Percentiles rank a stretch among this genome's conserved stretches.
These are phyloP conservation scores for Geotrichum cucujoidarum DNA, from an alignment of 1,139 yeast species.

Conservation along the genomic window DNA sequence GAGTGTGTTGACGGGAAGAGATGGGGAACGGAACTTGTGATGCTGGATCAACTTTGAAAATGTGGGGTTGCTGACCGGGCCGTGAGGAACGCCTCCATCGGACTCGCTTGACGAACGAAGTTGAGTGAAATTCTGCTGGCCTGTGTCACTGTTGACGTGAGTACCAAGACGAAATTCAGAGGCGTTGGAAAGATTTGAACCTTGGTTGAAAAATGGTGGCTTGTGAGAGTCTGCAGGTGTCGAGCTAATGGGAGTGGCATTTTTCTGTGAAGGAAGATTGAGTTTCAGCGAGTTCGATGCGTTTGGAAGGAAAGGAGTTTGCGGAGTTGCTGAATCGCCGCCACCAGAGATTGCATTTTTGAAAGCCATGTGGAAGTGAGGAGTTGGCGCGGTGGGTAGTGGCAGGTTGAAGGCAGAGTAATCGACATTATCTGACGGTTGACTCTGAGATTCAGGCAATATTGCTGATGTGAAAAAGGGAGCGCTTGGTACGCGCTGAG, in stretches of 20 bases:
- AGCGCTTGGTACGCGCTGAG: conserved; percentile 3
- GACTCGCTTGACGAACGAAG: background rate
- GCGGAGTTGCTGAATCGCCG: too few relatives aligned
- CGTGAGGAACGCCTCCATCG: background rate
- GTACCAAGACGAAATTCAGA: too few relatives aligned
- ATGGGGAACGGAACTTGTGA: conserved; percentile 24
- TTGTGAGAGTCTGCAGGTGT: too few relatives aligned
- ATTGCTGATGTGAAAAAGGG: conserved; percentile 4
- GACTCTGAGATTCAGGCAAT: background rate
- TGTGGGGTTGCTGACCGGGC: background rate
- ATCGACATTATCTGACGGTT: background rate
- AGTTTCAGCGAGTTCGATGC: background rate
- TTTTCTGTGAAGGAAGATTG: background rate
- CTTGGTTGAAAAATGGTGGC: background rate
- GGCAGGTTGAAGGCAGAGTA: conserved; percentile 1
- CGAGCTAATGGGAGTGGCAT: too few relatives aligned
- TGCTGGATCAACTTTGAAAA: conserved; percentile 9
- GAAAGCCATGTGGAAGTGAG: conserved; percentile 3
- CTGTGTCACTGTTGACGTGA: too few relatives aligned
- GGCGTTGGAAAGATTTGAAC: background rate
- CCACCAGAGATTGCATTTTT: conserved; percentile 1
- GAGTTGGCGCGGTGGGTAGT: conserved; percentile 3
- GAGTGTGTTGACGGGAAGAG: conserved; percentile 24
- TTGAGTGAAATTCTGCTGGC: background rate
- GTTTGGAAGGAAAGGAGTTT: conserved; percentile 2